Evolutionary conservation across 371 early-diverging fungal genomes (phyloP), one percentile per base, ranked within the genome.

Genomic region (Dinochytrium kinnereticum): DNA sequence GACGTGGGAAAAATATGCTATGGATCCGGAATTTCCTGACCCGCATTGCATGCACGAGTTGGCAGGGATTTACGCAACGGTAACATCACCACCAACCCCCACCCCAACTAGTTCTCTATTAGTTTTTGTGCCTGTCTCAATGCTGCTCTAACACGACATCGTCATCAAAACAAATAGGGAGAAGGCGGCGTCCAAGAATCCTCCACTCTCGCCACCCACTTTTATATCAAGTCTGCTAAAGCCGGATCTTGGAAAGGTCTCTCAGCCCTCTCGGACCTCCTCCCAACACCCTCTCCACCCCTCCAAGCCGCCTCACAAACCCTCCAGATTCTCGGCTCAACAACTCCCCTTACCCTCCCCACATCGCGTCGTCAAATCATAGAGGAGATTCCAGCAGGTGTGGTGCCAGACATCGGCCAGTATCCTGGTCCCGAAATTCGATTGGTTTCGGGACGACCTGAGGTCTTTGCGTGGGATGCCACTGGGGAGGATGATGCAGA

Each of bases 151-250:
- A n/a, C n/a, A n/a, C n/a, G n/a, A n/a, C n/a, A n/a, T n/a, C n/a
- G n/a, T n/a, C n/a, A n/a, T n/a, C n/a, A n/a, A n/a, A n/a, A n/a
- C n/a, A n/a, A 34, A 7, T 34, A 61, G 66, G 66, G 66, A 13
- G 66, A 66, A 44, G 66, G 66, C 30, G 66, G 66, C 66, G 66
- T 66, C 19, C 13, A 39, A 2, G 66, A 66, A 44, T 40, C 44
- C 30, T 2, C 44, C 13, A 15, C 66, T 2, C 19, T 28, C 13
- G 38, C 66, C 38, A 7, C 28, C 13, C 26, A 44, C 44, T 40
- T 7, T 26, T 66, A 66, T 30, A 21, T 66, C 44, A 2, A 13
- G 2, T 40, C 44, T 21, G 66, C 66, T 17, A 21, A 2, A 2
- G 10, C 13, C 2, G 66, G 66, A 21, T 40, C 36, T 30, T 66